Evolutionary conservation across 148 eudicot species (phyloP).

Genomic region (Salicornia ramosissima): DNA sequence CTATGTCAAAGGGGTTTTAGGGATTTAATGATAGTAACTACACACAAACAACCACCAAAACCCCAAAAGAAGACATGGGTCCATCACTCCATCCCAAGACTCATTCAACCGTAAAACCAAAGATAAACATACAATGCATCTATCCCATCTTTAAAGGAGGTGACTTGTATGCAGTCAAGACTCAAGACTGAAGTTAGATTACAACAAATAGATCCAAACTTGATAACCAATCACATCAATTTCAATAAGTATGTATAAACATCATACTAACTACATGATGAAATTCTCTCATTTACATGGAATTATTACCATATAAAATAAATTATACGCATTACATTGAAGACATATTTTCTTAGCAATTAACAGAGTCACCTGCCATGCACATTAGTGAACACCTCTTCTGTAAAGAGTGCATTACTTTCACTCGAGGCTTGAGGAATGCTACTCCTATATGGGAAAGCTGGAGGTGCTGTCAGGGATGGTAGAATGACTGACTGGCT

Average conservation of each 20-base stretch:
- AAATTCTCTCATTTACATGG: neutral
- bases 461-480: slow-evolving; percentile 6
- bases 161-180: no score
- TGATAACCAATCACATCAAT: neutral
- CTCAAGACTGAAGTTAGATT: no score
- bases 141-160: no score
- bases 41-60: no score
- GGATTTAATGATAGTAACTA: no score
- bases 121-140: no score
- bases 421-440: neutral
- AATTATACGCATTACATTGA: neutral
- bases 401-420: slow-evolving; percentile 16
- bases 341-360: neutral
- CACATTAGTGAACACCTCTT: slow-evolving; percentile 20
- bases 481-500: slow-evolving; percentile 19
- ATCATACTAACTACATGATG: neutral
- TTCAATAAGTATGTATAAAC: no score
- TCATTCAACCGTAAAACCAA: no score
- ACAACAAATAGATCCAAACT: neutral
- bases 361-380: slow-evolving; percentile 19
- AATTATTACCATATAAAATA: neutral
- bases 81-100: no score
- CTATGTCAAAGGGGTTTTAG: no score
- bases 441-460: slow-evolving; percentile 13
- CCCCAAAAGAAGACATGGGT: no score